These are phyloP conservation scores for Nannochloris sp. DNA, from an alignment of 139 green algal species.

Conservation along the genomic window DNA sequence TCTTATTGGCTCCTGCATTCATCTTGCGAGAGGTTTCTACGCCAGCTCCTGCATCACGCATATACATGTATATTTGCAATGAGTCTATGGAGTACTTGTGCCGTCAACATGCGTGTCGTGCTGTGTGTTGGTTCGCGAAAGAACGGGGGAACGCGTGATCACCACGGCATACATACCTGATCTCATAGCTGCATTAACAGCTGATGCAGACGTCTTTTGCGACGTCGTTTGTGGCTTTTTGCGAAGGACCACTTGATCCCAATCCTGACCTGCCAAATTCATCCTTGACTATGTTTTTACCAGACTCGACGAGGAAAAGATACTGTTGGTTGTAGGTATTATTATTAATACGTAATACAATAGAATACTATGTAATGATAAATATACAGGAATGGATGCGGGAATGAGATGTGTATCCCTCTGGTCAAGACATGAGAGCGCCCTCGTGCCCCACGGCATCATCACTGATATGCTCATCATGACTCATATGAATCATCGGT, in stretches of 20 bases:
- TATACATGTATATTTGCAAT: background rate
- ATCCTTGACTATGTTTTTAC: background rate
- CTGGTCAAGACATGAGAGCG: too few relatives aligned
- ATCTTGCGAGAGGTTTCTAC: conserved; percentile 63
- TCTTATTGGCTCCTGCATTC: conserved; percentile 14
- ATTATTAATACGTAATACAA: too few relatives aligned
- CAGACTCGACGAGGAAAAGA: too few relatives aligned
- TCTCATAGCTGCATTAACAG: conserved; percentile 47
- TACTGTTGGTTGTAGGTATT: too few relatives aligned
- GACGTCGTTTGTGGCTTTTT: conserved; percentile 44
- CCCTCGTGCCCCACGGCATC: too few relatives aligned
- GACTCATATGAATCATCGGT: too few relatives aligned
- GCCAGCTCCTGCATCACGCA: conserved; percentile 21
- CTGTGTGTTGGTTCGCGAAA: too few relatives aligned
- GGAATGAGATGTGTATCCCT: too few relatives aligned
- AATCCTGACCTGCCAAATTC: conserved; percentile 38
- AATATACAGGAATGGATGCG: too few relatives aligned
- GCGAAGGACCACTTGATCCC: conserved; percentile 54
- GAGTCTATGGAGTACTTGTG: background rate
- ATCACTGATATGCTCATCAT: too few relatives aligned
- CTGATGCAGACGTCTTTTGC: conserved; percentile 28
- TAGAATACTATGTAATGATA: too few relatives aligned
- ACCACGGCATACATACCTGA: conserved; percentile 11
- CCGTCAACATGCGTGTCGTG: background rate
- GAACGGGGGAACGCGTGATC: background rate